Evolutionary conservation across 1,284 basidiomycete genomes (phyloP).

Genomic region (Papiliotrema terrestris): DNA sequence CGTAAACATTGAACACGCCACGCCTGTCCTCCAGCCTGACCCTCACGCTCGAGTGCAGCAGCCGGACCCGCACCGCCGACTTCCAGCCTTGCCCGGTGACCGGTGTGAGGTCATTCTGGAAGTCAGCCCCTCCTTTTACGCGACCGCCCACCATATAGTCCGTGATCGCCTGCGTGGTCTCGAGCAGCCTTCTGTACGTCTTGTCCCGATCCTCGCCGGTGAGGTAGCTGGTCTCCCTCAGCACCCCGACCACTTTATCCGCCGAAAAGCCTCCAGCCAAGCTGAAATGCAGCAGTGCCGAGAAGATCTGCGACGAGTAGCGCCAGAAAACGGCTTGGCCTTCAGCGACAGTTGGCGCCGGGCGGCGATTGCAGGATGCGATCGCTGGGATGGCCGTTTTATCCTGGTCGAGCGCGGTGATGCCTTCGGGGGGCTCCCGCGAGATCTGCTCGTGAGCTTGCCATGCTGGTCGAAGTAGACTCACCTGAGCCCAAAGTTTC

Average conservation of each 20-base stretch:
- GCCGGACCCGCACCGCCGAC: constrained; percentile 18
- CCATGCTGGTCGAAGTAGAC: not conserved
- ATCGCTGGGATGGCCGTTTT: not conserved
- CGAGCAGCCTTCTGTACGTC: constrained; percentile 24
- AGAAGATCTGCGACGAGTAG: constrained; percentile 22
- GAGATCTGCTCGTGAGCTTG: not conserved
- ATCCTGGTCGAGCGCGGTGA: not conserved
- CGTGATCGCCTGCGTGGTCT: constrained; percentile 27
- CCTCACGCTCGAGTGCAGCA: constrained; percentile 23
- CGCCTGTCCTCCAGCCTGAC: constrained; percentile 8
- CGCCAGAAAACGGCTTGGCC: constrained; percentile 30
- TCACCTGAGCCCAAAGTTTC: constrained; percentile 19
- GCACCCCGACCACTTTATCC: constrained; percentile 15
- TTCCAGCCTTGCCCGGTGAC: constrained; percentile 24
- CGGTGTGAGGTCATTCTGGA: constrained; percentile 25
- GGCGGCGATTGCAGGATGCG: constrained; percentile 1
- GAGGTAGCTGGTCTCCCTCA: constrained; percentile 24
- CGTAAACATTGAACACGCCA: constrained; percentile 16
- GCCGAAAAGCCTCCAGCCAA: constrained; percentile 26
- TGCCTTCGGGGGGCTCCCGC: not conserved
- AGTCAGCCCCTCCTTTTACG: not conserved
- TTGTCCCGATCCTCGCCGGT: constrained; percentile 19
- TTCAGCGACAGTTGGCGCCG: constrained; percentile 11
- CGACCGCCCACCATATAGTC: constrained; percentile 23
- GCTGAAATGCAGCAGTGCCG: constrained; percentile 21